Base-by-base conservation (phyloP, 805 yeast species). In the Candida lessepsii region DNA sequence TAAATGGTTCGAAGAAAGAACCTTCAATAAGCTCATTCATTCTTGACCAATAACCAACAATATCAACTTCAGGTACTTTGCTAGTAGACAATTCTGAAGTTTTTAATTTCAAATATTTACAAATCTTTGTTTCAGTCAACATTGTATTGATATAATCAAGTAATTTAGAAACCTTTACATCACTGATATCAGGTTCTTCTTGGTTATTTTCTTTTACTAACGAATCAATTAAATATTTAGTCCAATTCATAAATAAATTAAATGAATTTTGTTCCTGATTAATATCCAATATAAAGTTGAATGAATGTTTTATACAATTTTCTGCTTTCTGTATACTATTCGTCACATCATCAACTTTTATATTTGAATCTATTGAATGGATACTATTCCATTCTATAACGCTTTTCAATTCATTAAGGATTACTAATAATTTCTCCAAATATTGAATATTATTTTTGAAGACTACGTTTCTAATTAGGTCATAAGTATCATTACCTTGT, bases 391-490 rank as follows among this genome's bases (percentile, higher is more conserved):
- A 73, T 38, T 57, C 56, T 1, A 69, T 44, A 2, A 67, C 37
- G 2, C 79, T 71, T 26, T 58, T 58, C 10, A 80, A 46, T 4
- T 66, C 61, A n/a, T 62, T 61, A 2, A 79, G 48, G 11, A 74
- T 52, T 0, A 80, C 54, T 2, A 83, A 58, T 23, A 80, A 47
- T 40, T 81, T 71, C 44, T 84, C 88, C 17, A 74, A 54, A 0
- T 80, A 69, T 3, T 83, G 79, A 6, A 81, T 63, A 15, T 81
- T 43, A 28, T 73, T 71, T 29, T 75, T 65, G 40, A 75, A 73
- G 1, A 78, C 47, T 0, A 65, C 56, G 40, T 76, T 73, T 39
- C 80, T 60, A 0, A 74, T 58, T 32, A 62, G 61, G 30, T 80
- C 83, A 51, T 75, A 81, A 10, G 73, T 64, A 1, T 67, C 57